These are phyloP conservation scores for Oligophagozyma castellii DNA, from an alignment of 1,139 yeast genomes.

Conservation along the genomic window DNA sequence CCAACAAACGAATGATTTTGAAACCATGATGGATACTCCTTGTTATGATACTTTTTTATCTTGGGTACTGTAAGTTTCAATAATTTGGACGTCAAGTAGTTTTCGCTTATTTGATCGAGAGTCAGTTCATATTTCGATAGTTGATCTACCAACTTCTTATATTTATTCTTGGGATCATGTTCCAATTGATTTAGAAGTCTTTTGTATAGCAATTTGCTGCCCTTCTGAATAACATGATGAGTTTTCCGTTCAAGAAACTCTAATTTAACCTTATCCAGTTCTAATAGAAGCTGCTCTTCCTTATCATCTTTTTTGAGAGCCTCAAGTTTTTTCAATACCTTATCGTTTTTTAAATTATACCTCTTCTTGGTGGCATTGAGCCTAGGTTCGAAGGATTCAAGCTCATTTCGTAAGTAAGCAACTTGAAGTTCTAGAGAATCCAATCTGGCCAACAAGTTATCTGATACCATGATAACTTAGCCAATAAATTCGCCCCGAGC, in stretches of 20 bases:
- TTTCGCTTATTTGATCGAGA: neutral
- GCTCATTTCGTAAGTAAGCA: slow-evolving; percentile 18
- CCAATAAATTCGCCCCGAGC: neutral
- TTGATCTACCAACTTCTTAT: too few species aligned
- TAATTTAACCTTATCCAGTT: slow-evolving; percentile 33
- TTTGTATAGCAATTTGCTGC: neutral
- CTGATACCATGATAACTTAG: slow-evolving; percentile 18
- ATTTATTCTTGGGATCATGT: too few species aligned
- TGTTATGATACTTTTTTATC: slow-evolving; percentile 3
- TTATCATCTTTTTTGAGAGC: too few species aligned
- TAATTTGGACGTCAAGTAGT: neutral
- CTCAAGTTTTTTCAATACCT: slow-evolving; percentile 31
- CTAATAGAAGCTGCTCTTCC: slow-evolving; percentile 30
- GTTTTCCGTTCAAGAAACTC: slow-evolving; percentile 38
- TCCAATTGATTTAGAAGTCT: neutral
- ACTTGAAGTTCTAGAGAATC: slow-evolving; percentile 26
- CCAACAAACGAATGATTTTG: slow-evolving; percentile 13
- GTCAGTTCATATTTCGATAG: too few species aligned
- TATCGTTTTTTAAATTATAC: slow-evolving; percentile 27
- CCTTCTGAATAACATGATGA: slow-evolving; percentile 33
- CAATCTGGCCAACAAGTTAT: slow-evolving; percentile 24
- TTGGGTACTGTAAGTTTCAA: slow-evolving; percentile 1
- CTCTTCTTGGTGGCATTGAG: slow-evolving; percentile 39
- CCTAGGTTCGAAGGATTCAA: slow-evolving; percentile 31
- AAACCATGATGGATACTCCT: slow-evolving; percentile 18